These are phyloP conservation scores for Talaromyces sp. DNA, from an alignment of 2,329 filamentous ascomycete species.

Conservation along the genomic window DNA sequence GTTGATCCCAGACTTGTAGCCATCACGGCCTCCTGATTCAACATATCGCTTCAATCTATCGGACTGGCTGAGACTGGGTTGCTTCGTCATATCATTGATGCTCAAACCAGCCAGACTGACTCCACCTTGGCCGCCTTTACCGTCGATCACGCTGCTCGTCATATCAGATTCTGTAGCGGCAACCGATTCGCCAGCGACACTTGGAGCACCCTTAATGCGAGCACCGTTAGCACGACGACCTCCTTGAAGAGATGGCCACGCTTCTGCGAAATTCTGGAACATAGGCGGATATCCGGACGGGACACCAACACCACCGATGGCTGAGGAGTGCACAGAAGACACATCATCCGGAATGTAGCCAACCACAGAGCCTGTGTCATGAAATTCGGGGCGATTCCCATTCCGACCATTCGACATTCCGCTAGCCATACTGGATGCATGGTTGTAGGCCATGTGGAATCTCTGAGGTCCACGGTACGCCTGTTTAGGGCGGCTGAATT, in stretches of 20 bases:
- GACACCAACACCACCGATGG: slow-evolving; percentile 79
- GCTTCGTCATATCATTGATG: slow-evolving; percentile 66
- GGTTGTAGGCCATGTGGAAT: slow-evolving; percentile 75
- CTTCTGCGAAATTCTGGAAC: slow-evolving; percentile 90
- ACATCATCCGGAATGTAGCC: slow-evolving; percentile 97
- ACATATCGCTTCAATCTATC: slow-evolving; percentile 94
- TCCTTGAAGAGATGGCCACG: slow-evolving; percentile 79
- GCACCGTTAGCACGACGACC: slow-evolving; percentile 61
- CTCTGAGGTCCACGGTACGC: slow-evolving; percentile 84
- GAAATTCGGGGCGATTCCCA: slow-evolving; percentile 51
- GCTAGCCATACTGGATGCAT: slow-evolving; percentile 58
- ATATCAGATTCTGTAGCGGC: slow-evolving; percentile 88
- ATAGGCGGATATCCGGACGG: slow-evolving; percentile 84
- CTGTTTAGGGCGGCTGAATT: slow-evolving; percentile 91
- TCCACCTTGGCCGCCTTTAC: slow-evolving; percentile 74
- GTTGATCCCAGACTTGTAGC: slow-evolving; percentile 48
- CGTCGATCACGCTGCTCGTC: slow-evolving; percentile 71
- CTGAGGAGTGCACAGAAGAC: slow-evolving; percentile 89
- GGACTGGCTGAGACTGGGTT: slow-evolving; percentile 71
- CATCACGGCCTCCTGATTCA: slow-evolving; percentile 70
- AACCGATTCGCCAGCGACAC: slow-evolving; percentile 85
- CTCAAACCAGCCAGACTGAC: slow-evolving; percentile 84
- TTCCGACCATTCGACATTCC: slow-evolving; percentile 52
- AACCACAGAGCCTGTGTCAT: slow-evolving; percentile 81
- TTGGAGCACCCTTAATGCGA: slow-evolving; percentile 66